These are phyloP conservation scores for Penicillium paradoxum DNA, from an alignment of 495 filamentous ascomycete genomes.

Conservation along the genomic window DNA sequence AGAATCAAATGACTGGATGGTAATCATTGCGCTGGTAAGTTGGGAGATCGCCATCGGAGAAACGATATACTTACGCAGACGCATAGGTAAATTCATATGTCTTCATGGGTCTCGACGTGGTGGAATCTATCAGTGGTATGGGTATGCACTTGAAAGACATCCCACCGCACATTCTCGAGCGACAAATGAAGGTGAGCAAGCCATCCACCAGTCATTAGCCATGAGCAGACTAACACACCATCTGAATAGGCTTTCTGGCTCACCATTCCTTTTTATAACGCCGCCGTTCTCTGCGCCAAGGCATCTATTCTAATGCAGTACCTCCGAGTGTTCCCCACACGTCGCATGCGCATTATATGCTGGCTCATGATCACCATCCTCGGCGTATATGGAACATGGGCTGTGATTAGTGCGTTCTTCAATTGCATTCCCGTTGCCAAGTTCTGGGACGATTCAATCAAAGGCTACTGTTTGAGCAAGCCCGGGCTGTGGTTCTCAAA, in stretches of 20 bases:
- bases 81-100: constrained; percentile 32
- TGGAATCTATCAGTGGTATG: constrained; percentile 39
- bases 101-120: constrained; percentile 39
- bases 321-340: constrained; percentile 43
- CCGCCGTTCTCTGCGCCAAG: constrained; percentile 47
- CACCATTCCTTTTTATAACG: constrained; percentile 46
- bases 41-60: background rate
- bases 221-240: background rate
- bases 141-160: constrained; percentile 38
- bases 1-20: constrained; percentile 44
- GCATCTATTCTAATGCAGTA: constrained; percentile 48
- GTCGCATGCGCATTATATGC: constrained; percentile 36
- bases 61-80: background rate
- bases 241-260: constrained; percentile 38
- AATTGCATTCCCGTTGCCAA: constrained; percentile 46
- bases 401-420: constrained; percentile 39
- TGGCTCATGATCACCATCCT: constrained; percentile 41
- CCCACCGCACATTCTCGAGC: constrained; percentile 25
- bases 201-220: background rate
- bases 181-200: constrained; percentile 38
- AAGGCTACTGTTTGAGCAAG: constrained; percentile 36
- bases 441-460: constrained; percentile 35
- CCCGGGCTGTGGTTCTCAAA: constrained; percentile 48
- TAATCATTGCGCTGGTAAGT: constrained; percentile 36
- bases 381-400: constrained; percentile 38